Evolutionary conservation across 2,329 filamentous ascomycete species (phyloP).

Genomic region (Claviceps maximensis): DNA sequence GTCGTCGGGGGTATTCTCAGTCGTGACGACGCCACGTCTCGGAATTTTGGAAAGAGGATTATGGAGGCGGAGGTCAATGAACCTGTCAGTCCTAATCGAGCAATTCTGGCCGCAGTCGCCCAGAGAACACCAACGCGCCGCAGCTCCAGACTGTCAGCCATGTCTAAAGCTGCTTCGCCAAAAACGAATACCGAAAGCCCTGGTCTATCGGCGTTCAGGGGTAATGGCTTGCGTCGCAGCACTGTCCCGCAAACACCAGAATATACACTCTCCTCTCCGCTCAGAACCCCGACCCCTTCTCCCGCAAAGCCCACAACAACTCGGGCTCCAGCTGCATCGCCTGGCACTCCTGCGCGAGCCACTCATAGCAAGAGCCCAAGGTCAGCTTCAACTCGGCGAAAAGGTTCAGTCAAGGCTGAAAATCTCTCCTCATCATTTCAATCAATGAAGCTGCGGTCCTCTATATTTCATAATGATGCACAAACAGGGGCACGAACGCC

Average conservation of each 20-base stretch:
- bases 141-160: conserved; percentile 6
- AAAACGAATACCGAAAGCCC: conserved; percentile 34
- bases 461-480: conserved; percentile 40
- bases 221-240: conserved; percentile 36
- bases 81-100: conserved; percentile 30
- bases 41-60: conserved; percentile 34
- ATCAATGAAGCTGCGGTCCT: conserved; percentile 16
- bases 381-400: conserved; percentile 8
- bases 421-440: conserved; percentile 10
- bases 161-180: conserved; percentile 18
- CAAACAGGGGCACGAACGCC: conserved; percentile 46
- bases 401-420: conserved; percentile 3
- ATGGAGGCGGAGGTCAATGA: conserved; percentile 46
- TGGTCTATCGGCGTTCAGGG: conserved; percentile 38
- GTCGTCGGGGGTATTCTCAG: conserved; percentile 49
- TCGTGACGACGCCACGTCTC: conserved; percentile 16
- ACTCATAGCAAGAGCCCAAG: conserved; percentile 8
- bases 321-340: neutral
- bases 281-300: conserved; percentile 11
- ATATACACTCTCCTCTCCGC: conserved; percentile 4
- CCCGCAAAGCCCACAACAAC: conserved; percentile 14
- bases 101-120: conserved; percentile 16
- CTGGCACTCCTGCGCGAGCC: neutral
- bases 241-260: conserved; percentile 20
- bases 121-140: conserved; percentile 11